phyloP scores from a whole-genome alignment of 345 rosid species.

The Carallia pectinifolia region DNA sequence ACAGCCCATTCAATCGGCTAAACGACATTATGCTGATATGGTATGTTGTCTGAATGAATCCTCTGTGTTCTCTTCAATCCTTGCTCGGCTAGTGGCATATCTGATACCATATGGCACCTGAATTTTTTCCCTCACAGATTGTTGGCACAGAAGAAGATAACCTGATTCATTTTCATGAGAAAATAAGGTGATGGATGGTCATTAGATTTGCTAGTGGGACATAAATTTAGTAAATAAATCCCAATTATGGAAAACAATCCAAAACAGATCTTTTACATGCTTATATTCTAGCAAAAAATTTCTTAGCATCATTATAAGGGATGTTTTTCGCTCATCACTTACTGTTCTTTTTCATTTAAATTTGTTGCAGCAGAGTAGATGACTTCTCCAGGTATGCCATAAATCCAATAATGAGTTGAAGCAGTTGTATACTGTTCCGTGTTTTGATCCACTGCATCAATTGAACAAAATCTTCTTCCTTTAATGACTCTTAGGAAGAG shows the following conservation, averaged over 20 bases:
- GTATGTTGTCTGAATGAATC: slow-evolving; percentile 34
- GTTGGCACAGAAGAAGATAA: slow-evolving; percentile 92
- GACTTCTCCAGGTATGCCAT: slow-evolving; percentile 82
- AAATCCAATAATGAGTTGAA: neutral
- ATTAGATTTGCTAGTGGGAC: slow-evolving; percentile 14
- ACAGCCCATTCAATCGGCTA: slow-evolving; percentile 51
- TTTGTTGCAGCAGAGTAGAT: slow-evolving; percentile 67
- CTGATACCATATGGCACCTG: neutral
- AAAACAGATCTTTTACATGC: slow-evolving; percentile 4
- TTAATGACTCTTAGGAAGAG: neutral
- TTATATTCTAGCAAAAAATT: neutral
- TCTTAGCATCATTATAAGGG: slow-evolving; percentile 20
- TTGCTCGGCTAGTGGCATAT: neutral
- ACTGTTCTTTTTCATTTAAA: slow-evolving; percentile 22
- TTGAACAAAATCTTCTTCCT: slow-evolving; percentile 3
- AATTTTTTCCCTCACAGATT: slow-evolving; percentile 45
- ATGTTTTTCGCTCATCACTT: slow-evolving; percentile 19
- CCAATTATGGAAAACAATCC: slow-evolving; percentile 7
- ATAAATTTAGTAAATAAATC: slow-evolving; percentile 4
- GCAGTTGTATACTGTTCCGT: neutral
- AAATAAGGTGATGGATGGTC: slow-evolving; percentile 62
- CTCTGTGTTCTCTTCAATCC: slow-evolving; percentile 1
- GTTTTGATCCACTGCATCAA: neutral
- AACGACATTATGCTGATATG: slow-evolving; percentile 92
- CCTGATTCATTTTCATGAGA: slow-evolving; percentile 77